Conservation (phyloP, 139 green algal genomes). For the Tetraselmis striata region DNA sequence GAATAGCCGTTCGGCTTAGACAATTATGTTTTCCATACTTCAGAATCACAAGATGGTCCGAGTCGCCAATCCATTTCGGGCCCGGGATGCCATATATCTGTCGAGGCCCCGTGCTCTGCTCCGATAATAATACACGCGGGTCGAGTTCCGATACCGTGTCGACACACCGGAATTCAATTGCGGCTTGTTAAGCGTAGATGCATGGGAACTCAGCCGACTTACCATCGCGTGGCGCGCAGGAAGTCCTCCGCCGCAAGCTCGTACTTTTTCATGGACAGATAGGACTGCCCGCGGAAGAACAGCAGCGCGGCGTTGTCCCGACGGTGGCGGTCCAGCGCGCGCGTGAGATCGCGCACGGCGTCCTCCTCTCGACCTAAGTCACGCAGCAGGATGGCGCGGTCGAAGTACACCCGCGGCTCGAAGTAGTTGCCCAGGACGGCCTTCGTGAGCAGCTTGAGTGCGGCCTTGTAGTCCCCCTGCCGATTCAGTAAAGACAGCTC, state of each 20-base stretch:
- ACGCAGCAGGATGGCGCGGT: background rate
- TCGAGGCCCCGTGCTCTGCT: too few relatives aligned
- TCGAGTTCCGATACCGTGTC: too few relatives aligned
- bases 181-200: too few relatives aligned
- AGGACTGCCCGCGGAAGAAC: background rate
- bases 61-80: too few relatives aligned
- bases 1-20: too few relatives aligned
- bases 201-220: too few relatives aligned
- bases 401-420: background rate
- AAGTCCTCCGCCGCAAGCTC: background rate
- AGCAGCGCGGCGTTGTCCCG: background rate
- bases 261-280: background rate
- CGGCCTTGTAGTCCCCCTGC: background rate
- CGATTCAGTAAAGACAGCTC: too few relatives aligned
- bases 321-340: background rate
- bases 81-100: too few relatives aligned
- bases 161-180: too few relatives aligned
- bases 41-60: too few relatives aligned
- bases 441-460: background rate
- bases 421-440: background rate
- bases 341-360: background rate
- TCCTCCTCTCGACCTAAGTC: background rate
- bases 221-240: background rate
- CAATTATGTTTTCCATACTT: too few relatives aligned
- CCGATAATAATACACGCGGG: too few relatives aligned